Base-by-base conservation (phyloP, 192 early-diverging fungal species). In the Backusella tarrabulga region DNA sequence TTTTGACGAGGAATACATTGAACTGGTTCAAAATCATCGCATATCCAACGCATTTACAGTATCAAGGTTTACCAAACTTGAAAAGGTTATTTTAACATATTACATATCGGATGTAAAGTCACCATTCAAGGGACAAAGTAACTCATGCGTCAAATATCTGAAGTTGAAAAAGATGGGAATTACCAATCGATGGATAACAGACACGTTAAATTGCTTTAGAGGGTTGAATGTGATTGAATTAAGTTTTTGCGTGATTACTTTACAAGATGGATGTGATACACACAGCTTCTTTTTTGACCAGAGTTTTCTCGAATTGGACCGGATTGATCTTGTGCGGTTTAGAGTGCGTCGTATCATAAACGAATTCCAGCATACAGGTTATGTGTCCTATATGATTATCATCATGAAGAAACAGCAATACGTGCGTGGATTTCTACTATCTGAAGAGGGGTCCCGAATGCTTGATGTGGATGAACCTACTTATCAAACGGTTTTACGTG, bases 1-100 rank as follows among this genome's bases (percentile, higher is more conserved):
- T 56, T 56, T 56, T 56, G 54, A 56, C 21, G 54, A 56, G 21
- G 54, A 56, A 56, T 56, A 56, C n/a, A 56, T 56, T 56, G 54
- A 56, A 56, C 54, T 56, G 19, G 54, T 56, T 56, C 54, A 56
- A 23, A 56, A 63, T 14, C 26, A 63, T 29, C 56, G 56, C 8
- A 63, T 63, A 29, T 63, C 56, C 23, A 26, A 63, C 56, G 56
- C 56, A 63, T 63, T 63, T 63, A 3, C 56, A 29, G 56, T 63
- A 1, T 14, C 21, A 63, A 63, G 26, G 23, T 63, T 63, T 63
- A 63, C 56, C 21, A 63, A 63, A 29, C 56, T 63, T 29, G 56
- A 63, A 63, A 63, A 12, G 12, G 26, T 63, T 9, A 63, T 63
- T 12, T 29, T 63, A 63, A 63, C 56, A 29, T 63, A 63, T 63